Evolutionary conservation across 768 basidiomycete species (phyloP), one percentile per base, ranked within the genome.

Genomic region (Coprinellus micaceus): DNA sequence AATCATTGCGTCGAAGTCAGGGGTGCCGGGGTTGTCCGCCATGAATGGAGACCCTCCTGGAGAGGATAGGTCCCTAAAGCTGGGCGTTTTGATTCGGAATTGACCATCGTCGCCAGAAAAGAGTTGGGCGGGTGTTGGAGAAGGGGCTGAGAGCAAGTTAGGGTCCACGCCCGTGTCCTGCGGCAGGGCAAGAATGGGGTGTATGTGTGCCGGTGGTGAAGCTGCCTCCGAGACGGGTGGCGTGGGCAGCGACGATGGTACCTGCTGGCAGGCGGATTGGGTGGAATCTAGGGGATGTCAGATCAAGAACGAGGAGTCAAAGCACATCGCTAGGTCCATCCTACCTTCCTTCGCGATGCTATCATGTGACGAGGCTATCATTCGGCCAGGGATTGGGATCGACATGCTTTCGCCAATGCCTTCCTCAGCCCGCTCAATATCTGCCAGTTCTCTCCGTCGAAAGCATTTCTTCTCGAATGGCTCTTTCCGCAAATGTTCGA

Each of bases 401-500:
- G 56, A 48, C 54, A 75, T 58, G 26, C 72, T 74, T 30, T 74
- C 72, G n/a, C 77, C 77, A 13, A 68, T 54, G 3, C 74, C 78
- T 58, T 81, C 77, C 54, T 81, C 80, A 1, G 69, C 71, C 54
- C 78, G 69, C 59, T 71, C 67, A 48, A 76, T 64, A 36, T 77
- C 61, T 2, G 73, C 62, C 12, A 86, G 70, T 30, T 85, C 82
- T 22, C 68, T 58, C 28, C 74, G 74, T 24, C 61, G 66, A n/a
- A n/a, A n/a, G n/a, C n/a, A n/a, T n/a, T n/a, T n/a, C n/a, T n/a
- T n/a, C n/a, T n/a, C n/a, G n/a, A n/a, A n/a, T n/a, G n/a, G n/a
- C n/a, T n/a, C n/a, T n/a, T 67, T 69, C 50, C 66, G 71, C 41
- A 81, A 71, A 63, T 86, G 84, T 11, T 79, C 74, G 25, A 69